Conservation (phyloP, 768 basidiomycete genomes). For the Termitomyces sp. region DNA sequence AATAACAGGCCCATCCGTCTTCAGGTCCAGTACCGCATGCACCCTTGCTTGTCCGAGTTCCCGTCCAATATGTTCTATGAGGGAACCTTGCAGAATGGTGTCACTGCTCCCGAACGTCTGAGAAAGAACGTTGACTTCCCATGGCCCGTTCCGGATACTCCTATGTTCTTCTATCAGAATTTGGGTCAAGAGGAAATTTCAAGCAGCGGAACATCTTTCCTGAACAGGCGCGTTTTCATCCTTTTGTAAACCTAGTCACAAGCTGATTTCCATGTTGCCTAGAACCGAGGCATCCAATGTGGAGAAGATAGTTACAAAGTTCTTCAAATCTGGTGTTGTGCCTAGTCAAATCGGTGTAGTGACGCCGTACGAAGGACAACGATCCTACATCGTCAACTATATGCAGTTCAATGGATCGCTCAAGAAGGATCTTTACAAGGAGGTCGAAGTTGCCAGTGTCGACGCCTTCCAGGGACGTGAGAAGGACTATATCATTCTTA, state of each 20-base stretch:
- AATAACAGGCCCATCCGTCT: constrained; percentile 96
- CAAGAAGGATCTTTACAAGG: constrained; percentile 99
- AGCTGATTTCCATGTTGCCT: background rate
- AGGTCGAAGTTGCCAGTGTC: constrained; percentile 97
- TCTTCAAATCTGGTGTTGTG: constrained; percentile 98
- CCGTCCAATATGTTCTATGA: constrained; percentile 99
- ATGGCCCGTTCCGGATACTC: constrained; percentile 95
- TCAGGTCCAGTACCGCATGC: constrained; percentile 99
- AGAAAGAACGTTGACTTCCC: constrained; percentile 99
- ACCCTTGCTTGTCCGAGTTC: constrained; percentile 98
- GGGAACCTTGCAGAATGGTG: constrained; percentile 97
- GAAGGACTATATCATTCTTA: constrained; percentile 99
- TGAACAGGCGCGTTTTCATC: constrained; percentile 68
- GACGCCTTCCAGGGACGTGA: constrained; percentile 99
- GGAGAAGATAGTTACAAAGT: constrained; percentile 99
- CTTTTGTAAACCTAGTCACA: background rate
- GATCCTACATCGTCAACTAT: constrained; percentile 97
- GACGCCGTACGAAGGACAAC: constrained; percentile 98
- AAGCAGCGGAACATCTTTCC: constrained; percentile 95
- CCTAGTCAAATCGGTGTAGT: constrained; percentile 97
- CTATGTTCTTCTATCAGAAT: constrained; percentile 99
- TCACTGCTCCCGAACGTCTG: constrained; percentile 95
- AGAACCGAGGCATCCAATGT: constrained; percentile 99
- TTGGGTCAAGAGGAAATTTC: constrained; percentile 98
- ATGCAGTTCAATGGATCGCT: constrained; percentile 99